Percentiles rank a stretch among this genome's conserved stretches.
Conservation (phyloP, 2,329 filamentous ascomycete species). For the Aspergillus flavus region DNA sequence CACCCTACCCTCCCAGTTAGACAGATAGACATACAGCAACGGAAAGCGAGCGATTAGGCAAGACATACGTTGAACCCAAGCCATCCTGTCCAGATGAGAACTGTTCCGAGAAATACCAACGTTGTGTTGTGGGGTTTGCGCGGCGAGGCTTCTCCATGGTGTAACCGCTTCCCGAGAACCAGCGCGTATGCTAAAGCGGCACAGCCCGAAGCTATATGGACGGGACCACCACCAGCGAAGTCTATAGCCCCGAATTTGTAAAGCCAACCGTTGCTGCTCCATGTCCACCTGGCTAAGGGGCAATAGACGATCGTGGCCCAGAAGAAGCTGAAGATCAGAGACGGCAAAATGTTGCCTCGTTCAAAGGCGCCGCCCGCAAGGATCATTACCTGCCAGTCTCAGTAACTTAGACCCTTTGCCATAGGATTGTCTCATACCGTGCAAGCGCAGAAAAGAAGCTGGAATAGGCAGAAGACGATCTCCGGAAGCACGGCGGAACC, state of each 20-base stretch:
- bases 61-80: slow-evolving; percentile 56
- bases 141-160: slow-evolving; percentile 56
- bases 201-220: slow-evolving; percentile 73
- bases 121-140: slow-evolving; percentile 70
- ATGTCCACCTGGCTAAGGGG: slow-evolving; percentile 75
- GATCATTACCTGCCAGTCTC: slow-evolving; percentile 59
- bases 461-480: slow-evolving; percentile 68
- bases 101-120: slow-evolving; percentile 70
- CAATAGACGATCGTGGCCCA: slow-evolving; percentile 74
- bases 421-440: slow-evolving; percentile 29
- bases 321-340: slow-evolving; percentile 70
- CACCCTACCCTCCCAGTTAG: slow-evolving; percentile 41
- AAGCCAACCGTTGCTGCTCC: slow-evolving; percentile 74
- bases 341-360: slow-evolving; percentile 64
- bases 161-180: slow-evolving; percentile 70
- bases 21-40: not conserved
- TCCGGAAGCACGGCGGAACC: slow-evolving; percentile 62
- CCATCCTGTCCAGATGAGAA: slow-evolving; percentile 53
- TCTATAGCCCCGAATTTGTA: slow-evolving; percentile 70
- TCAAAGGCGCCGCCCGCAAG: slow-evolving; percentile 67
- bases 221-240: slow-evolving; percentile 74
- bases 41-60: not conserved
- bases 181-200: slow-evolving; percentile 73
- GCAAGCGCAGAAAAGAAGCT: slow-evolving; percentile 62
- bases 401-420: slow-evolving; percentile 21